These are phyloP conservation scores for Suillus tomentosus DNA, from an alignment of 768 basidiomycete species.

Conservation along the genomic window DNA sequence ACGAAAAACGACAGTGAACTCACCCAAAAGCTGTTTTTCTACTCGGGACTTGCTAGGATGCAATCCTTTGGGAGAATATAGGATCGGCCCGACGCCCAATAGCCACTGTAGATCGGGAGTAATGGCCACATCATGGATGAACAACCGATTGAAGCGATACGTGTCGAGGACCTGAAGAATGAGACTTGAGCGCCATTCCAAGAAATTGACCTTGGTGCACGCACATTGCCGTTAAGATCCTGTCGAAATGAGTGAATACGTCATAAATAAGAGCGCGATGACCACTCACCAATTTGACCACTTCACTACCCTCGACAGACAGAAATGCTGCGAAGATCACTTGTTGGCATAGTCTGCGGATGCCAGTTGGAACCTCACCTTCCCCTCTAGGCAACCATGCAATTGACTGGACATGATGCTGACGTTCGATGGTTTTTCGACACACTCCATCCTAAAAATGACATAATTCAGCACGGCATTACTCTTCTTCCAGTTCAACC, in stretches of 20 bases:
- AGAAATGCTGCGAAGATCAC: conserved; percentile 52
- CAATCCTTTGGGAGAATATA: conserved; percentile 61
- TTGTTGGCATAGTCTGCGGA: neutral
- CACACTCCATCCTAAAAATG: conserved; percentile 63
- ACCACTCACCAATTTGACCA: conserved; percentile 56
- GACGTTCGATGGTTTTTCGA: conserved; percentile 61
- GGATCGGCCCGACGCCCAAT: conserved; percentile 66
- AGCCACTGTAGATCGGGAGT: conserved; percentile 67
- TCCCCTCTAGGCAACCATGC: conserved; percentile 69
- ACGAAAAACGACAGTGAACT: conserved; percentile 19
- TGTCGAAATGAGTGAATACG: conserved; percentile 25
- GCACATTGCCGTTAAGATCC: conserved; percentile 62
- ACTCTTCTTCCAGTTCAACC: neutral
- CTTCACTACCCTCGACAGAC: conserved; percentile 65
- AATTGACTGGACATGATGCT: conserved; percentile 58
- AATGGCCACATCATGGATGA: conserved; percentile 69
- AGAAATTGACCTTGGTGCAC: conserved; percentile 14
- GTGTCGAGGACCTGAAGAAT: conserved; percentile 48
- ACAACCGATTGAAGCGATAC: conserved; percentile 62
- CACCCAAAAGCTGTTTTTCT: conserved; percentile 77
- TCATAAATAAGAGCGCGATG: conserved; percentile 2
- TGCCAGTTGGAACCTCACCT: conserved; percentile 37
- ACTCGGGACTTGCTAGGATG: conserved; percentile 68
- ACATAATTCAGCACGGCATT: neutral
- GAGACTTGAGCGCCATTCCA: neutral